phyloP scores from a whole-genome alignment of 2,329 filamentous ascomycete genomes.

The Hypoxylon sp. region DNA sequence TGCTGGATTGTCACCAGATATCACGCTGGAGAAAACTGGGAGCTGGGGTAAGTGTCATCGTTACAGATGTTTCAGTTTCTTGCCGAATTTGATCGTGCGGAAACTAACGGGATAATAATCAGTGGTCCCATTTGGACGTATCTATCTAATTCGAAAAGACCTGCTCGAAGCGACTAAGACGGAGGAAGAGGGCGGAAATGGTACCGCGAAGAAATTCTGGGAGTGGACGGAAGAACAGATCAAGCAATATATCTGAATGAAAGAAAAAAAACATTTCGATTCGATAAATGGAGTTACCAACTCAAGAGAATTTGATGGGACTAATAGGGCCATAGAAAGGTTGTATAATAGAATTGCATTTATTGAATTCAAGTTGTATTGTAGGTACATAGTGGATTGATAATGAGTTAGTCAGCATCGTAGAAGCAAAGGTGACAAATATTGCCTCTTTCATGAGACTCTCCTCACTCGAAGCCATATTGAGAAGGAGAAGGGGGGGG shows the following conservation, averaged over 20 bases:
- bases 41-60: conserved; percentile 44
- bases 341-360: neutral
- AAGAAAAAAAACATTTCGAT: neutral
- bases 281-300: neutral
- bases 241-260: conserved; percentile 46
- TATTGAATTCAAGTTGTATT: too few species aligned
- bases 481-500: too few species aligned
- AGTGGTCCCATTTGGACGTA: conserved; percentile 63
- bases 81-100: neutral
- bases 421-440: too few species aligned
- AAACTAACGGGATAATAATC: conserved; percentile 11
- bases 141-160: conserved; percentile 51
- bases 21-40: conserved; percentile 52
- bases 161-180: conserved; percentile 50
- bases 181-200: conserved; percentile 55
- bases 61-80: neutral
- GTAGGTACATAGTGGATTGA: too few species aligned
- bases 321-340: neutral
- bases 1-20: conserved; percentile 55
- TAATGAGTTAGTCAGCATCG: too few species aligned
- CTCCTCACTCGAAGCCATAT: too few species aligned
- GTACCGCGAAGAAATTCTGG: conserved; percentile 57
- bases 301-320: too few species aligned
- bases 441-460: too few species aligned
- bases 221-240: conserved; percentile 60